Evolutionary conservation across 345 rosid genomes (phyloP).

Genomic region (Schrenkiella parvula): DNA sequence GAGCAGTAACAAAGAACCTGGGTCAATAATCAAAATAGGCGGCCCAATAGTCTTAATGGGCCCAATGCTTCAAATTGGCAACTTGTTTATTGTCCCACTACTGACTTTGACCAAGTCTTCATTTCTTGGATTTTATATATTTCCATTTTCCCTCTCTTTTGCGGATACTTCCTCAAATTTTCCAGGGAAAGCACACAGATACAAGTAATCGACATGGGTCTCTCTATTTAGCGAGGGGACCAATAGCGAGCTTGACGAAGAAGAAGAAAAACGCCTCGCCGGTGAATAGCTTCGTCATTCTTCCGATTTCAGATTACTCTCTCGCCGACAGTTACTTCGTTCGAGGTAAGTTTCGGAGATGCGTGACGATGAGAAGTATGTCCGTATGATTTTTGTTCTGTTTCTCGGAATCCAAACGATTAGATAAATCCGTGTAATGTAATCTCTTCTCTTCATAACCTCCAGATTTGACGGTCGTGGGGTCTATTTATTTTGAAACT

Average conservation of each 20-base stretch:
- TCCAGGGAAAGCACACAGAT: not conserved
- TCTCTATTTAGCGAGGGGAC: not conserved
- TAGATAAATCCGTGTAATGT: not conserved
- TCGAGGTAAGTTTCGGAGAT: not conserved
- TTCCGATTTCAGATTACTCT: not conserved
- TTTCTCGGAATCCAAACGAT: not conserved
- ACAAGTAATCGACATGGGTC: slow-evolving; percentile 13
- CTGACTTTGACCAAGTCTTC: slow-evolving; percentile 25
- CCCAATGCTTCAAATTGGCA: not conserved
- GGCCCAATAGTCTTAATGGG: not conserved
- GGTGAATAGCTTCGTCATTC: not conserved
- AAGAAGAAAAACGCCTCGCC: not conserved
- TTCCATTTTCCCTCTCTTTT: slow-evolving; percentile 16
- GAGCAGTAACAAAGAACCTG: too few relatives aligned
- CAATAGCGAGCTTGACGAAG: not conserved
- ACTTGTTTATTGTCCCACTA: not conserved
- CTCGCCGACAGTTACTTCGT: not conserved
- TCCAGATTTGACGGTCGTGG: not conserved
- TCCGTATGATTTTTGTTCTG: not conserved
- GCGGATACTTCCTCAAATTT: not conserved
- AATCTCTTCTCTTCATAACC: not conserved
- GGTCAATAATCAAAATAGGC: not conserved
- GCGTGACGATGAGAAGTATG: not conserved
- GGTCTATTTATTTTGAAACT: not conserved
- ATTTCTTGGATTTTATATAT: not conserved